phyloP scores from a whole-genome alignment of 371 early-diverging fungal genomes.

The Gilbertella persicaria region DNA sequence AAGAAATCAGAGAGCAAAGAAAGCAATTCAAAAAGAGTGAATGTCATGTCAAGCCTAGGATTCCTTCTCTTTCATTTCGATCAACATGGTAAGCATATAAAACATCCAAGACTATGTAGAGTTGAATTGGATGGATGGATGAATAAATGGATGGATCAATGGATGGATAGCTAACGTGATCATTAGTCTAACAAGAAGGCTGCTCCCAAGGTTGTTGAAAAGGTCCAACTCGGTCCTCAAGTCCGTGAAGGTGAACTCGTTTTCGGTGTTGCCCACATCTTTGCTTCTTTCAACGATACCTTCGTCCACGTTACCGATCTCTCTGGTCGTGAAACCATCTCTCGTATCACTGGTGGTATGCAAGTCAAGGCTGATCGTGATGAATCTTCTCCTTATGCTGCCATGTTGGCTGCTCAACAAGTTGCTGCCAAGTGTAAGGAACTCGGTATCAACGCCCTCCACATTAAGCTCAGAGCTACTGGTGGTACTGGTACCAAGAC shows the following conservation, averaged over 20 bases:
- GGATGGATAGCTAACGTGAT: not conserved
- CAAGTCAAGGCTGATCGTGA: constrained; percentile 99
- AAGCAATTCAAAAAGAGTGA: no score
- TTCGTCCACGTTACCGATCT: constrained; percentile 99
- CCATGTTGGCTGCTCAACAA: constrained; percentile 99
- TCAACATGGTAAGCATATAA: not conserved
- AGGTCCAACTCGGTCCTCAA: constrained; percentile 96
- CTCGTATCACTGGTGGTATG: constrained; percentile 99
- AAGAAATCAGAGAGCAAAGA: no score
- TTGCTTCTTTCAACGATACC: constrained; percentile 99
- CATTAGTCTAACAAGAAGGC: constrained; percentile 75
- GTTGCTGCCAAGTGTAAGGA: constrained; percentile 99
- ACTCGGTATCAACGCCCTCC: constrained; percentile 99
- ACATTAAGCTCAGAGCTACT: constrained; percentile 99
- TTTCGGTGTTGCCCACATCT: constrained; percentile 99
- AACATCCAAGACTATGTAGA: no score
- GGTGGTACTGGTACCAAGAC: constrained; percentile 99
- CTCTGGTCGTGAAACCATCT: constrained; percentile 99
- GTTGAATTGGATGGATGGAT: constrained; percentile 4
- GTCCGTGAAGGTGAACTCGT: constrained; percentile 98
- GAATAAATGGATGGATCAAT: not conserved
- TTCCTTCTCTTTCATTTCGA: not conserved
- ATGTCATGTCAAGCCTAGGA: no score
- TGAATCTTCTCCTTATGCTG: constrained; percentile 99
- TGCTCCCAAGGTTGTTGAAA: constrained; percentile 74